Evolutionary conservation across 768 basidiomycete species (phyloP).

Genomic region (Rhodotorula toruloides): DNA sequence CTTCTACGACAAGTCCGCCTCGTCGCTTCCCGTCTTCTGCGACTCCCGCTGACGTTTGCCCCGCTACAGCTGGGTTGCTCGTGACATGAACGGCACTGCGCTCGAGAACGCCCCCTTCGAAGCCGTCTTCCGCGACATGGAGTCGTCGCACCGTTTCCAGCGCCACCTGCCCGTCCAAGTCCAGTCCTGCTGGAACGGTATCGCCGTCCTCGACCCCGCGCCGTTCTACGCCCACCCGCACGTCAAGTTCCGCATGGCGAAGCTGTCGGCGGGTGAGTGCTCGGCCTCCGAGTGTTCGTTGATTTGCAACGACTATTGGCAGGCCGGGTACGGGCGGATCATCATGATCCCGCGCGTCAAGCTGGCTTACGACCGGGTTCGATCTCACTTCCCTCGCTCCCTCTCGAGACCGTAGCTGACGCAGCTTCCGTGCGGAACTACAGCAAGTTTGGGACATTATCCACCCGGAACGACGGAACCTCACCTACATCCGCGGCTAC

Average conservation of each 20-base stretch:
- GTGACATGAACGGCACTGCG: slow-evolving; percentile 97
- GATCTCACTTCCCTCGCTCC: slow-evolving; percentile 36
- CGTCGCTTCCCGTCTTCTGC: background rate
- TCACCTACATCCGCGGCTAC: slow-evolving; percentile 93
- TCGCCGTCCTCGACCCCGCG: slow-evolving; percentile 89
- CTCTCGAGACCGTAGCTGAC: background rate
- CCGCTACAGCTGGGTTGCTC: slow-evolving; percentile 78
- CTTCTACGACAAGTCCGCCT: slow-evolving; percentile 60
- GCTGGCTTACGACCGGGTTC: slow-evolving; percentile 82
- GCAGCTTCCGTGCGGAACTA: background rate
- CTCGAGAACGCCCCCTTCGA: slow-evolving; percentile 98
- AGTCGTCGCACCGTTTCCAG: slow-evolving; percentile 75
- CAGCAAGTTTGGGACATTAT: slow-evolving; percentile 92
- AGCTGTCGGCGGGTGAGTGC: slow-evolving; percentile 79
- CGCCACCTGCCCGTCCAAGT: slow-evolving; percentile 90
- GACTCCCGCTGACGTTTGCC: background rate
- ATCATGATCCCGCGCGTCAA: slow-evolving; percentile 98
- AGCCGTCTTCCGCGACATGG: slow-evolving; percentile 76
- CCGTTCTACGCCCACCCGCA: slow-evolving; percentile 89
- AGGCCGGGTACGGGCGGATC: slow-evolving; percentile 88
- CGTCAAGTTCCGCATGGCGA: slow-evolving; percentile 93
- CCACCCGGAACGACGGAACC: slow-evolving; percentile 80
- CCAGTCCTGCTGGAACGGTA: slow-evolving; percentile 98
- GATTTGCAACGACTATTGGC: slow-evolving; percentile 98
- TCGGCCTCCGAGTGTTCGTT: slow-evolving; percentile 91